Evolutionary conservation across 2,329 filamentous ascomycete species (phyloP).

Genomic region (Calonectria honghensis): DNA sequence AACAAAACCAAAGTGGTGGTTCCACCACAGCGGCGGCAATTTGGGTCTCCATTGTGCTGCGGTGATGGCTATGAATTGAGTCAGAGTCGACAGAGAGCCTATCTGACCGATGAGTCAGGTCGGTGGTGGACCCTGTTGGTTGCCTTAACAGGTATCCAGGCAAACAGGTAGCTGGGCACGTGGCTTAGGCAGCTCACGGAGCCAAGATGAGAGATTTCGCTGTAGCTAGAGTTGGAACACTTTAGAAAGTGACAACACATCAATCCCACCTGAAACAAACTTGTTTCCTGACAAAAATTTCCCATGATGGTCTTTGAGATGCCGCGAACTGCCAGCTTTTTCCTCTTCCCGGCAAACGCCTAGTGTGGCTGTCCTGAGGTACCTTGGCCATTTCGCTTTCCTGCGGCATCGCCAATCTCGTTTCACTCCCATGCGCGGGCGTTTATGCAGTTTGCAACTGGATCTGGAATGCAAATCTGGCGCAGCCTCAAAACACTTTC

Average conservation of each 20-base stretch:
- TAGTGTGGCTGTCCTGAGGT: neutral
- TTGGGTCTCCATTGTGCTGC: neutral
- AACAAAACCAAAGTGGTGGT: neutral
- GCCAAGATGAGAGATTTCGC: neutral
- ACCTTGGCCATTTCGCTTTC: neutral
- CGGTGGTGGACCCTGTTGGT: neutral
- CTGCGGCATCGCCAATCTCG: neutral
- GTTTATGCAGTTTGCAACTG: neutral
- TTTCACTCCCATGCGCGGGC: neutral
- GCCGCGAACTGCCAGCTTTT: neutral
- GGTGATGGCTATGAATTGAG: neutral
- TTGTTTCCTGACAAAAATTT: neutral
- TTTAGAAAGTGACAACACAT: neutral
- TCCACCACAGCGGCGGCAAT: neutral
- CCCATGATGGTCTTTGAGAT: neutral
- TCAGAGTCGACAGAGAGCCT: neutral
- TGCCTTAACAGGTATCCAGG: neutral
- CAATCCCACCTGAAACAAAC: slow-evolving; percentile 5
- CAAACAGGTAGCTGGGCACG: neutral
- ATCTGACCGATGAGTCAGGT: neutral
- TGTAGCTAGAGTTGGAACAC: neutral
- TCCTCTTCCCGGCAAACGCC: neutral
- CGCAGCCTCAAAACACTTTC: neutral
- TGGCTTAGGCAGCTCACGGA: neutral
- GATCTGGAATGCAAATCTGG: neutral